Conservation (phyloP, 768 basidiomycete genomes). For the Tylopilus sp. region DNA sequence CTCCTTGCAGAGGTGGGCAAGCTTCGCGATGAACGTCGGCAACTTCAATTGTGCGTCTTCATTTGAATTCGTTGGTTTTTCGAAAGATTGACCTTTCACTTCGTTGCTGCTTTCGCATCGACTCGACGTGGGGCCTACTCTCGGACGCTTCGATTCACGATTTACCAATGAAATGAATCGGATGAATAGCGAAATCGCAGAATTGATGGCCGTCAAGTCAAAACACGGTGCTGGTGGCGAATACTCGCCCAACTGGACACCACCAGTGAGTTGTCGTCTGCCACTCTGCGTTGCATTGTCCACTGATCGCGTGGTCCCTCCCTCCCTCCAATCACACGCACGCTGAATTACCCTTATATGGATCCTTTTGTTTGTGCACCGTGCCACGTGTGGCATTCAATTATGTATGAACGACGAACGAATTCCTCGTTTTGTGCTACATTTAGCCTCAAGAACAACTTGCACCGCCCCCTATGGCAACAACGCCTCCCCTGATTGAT, state of each 20-base stretch:
- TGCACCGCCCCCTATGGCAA: constrained; percentile 37
- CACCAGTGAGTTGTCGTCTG: constrained; percentile 41
- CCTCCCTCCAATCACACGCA: not conserved
- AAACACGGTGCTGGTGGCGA: constrained; percentile 81
- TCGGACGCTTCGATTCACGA: no score
- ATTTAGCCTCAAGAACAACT: constrained; percentile 33
- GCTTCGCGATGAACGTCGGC: constrained; percentile 54
- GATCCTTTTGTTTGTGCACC: not conserved
- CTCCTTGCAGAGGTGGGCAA: constrained; percentile 59
- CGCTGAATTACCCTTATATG: not conserved
- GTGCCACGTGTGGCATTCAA: not conserved
- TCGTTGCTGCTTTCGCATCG: not conserved
- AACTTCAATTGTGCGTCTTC: constrained; percentile 50
- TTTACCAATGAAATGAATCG: not conserved
- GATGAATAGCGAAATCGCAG: constrained; percentile 68
- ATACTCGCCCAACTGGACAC: constrained; percentile 72
- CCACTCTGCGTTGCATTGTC: not conserved
- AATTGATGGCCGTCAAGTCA: constrained; percentile 77
- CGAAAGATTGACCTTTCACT: not conserved
- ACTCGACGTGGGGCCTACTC: not conserved
- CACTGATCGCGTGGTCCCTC: not conserved
- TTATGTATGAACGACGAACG: not conserved
- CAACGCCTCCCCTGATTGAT: constrained; percentile 46
- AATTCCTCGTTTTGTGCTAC: not conserved
- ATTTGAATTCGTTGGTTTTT: not conserved